Evolutionary conservation across 2,329 filamentous ascomycete genomes (phyloP).

Genomic region (Albifimbria verrucaria): DNA sequence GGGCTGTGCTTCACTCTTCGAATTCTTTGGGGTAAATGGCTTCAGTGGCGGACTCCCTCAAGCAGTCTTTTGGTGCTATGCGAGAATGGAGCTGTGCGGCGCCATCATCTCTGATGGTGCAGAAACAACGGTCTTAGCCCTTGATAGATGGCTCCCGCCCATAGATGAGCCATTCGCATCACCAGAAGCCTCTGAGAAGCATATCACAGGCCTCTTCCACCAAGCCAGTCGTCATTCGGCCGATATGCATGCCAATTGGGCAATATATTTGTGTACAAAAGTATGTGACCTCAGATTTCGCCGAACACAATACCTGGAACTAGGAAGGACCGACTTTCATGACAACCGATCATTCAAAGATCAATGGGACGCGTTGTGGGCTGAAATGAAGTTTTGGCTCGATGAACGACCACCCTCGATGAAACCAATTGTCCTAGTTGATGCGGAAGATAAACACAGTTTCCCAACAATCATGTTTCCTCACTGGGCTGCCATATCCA

Average conservation of each 20-base stretch:
- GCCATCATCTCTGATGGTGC: slow-evolving; percentile 49
- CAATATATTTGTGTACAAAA: slow-evolving; percentile 49
- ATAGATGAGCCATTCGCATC: slow-evolving; percentile 7
- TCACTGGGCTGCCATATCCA: slow-evolving; percentile 47
- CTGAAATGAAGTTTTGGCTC: slow-evolving; percentile 44
- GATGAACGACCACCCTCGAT: slow-evolving; percentile 37
- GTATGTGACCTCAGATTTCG: slow-evolving; percentile 41
- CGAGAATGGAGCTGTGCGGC: slow-evolving; percentile 54
- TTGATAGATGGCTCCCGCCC: slow-evolving; percentile 44
- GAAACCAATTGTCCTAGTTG: slow-evolving; percentile 18
- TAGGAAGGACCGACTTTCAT: slow-evolving; percentile 36
- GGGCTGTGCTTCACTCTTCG: slow-evolving; percentile 51
- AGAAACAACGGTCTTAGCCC: slow-evolving; percentile 44
- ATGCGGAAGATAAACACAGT: slow-evolving; percentile 24
- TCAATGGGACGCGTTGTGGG: slow-evolving; percentile 42
- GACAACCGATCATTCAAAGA: slow-evolving; percentile 31
- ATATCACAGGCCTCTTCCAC: slow-evolving; percentile 19
- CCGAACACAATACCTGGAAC: slow-evolving; percentile 31
- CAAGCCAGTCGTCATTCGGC: slow-evolving; percentile 25
- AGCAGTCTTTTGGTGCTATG: slow-evolving; percentile 57
- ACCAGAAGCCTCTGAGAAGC: slow-evolving; percentile 21
- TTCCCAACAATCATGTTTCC: slow-evolving; percentile 47
- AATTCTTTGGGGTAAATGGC: slow-evolving; percentile 47
- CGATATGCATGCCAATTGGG: slow-evolving; percentile 53
- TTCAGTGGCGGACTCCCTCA: slow-evolving; percentile 40